Conservation (phyloP, 2,329 filamentous ascomycete genomes). For the Fusarium poae region DNA sequence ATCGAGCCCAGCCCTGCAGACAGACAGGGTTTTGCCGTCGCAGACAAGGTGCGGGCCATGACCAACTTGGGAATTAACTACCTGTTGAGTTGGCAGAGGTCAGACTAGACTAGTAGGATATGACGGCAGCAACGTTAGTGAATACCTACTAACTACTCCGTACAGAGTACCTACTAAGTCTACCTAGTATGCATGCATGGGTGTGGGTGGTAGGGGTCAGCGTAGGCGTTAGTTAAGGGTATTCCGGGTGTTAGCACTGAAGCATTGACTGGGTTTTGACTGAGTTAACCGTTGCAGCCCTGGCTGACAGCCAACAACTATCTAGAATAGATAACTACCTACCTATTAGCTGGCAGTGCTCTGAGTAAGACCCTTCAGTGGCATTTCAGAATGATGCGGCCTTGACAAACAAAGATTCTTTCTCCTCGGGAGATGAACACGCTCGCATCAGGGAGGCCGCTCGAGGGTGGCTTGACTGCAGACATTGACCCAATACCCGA, state of each 20-base stretch:
- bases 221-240: conserved; percentile 11
- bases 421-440: conserved; percentile 34
- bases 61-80: conserved; percentile 38
- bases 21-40: conserved; percentile 43
- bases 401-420: conserved; percentile 13
- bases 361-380: conserved; percentile 9
- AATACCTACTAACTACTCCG: too few relatives aligned
- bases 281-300: conserved; percentile 30
- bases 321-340: too few relatives aligned
- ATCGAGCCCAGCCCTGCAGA: conserved; percentile 35
- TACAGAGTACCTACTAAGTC: too few relatives aligned
- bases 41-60: conserved; percentile 31
- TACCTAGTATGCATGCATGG: too few relatives aligned
- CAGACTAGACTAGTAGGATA: conserved; percentile 28
- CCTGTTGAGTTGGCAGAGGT: conserved; percentile 29
- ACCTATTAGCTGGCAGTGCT: conserved; percentile 5
- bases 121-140: conserved; percentile 41
- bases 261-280: conserved; percentile 11
- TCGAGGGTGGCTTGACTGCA: conserved; percentile 30
- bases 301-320: conserved; percentile 15
- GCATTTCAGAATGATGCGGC: background rate
- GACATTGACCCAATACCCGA: conserved; percentile 31
- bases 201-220: conserved; percentile 21
- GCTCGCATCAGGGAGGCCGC: conserved; percentile 25
- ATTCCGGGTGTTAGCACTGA: conserved; percentile 20